A percentile compares a stretch with the other conserved stretches of the same genome.
These are phyloP conservation scores for Nothophoma quercina DNA, from an alignment of 2,329 filamentous ascomycete species.

Conservation along the genomic window DNA sequence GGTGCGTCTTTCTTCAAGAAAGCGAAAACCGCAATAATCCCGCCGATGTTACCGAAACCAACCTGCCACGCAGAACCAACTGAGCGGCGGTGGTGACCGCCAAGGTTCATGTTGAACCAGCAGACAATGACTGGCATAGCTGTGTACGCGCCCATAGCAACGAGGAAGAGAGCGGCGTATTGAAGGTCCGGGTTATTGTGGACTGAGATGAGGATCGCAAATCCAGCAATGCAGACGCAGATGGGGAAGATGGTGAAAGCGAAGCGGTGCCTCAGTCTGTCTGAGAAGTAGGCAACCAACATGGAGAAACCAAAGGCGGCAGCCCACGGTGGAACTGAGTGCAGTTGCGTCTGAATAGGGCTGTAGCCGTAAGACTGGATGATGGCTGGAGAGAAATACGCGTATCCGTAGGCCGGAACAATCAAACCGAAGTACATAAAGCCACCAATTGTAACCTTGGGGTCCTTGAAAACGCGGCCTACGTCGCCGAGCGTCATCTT, in stretches of 20 bases:
- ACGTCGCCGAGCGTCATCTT: conserved; percentile 54
- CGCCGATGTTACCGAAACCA: conserved; percentile 59
- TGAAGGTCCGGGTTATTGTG: conserved; percentile 72
- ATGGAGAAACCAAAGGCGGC: conserved; percentile 82
- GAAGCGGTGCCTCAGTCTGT: conserved; percentile 76
- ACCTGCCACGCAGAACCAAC: conserved; percentile 61
- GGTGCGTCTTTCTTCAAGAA: conserved; percentile 69
- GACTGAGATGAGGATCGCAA: conserved; percentile 75
- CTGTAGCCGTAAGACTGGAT: conserved; percentile 60
- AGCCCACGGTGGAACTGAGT: conserved; percentile 68
- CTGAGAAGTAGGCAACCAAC: conserved; percentile 74
- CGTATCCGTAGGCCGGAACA: conserved; percentile 52
- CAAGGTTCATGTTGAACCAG: conserved; percentile 64
- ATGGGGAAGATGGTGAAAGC: conserved; percentile 75
- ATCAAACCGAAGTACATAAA: conserved; percentile 62
- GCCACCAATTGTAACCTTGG: conserved; percentile 57
- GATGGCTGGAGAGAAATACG: conserved; percentile 59
- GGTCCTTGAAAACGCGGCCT: conserved; percentile 57
- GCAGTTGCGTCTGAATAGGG: conserved; percentile 62
- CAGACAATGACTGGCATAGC: conserved; percentile 84
- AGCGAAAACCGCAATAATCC: conserved; percentile 61
- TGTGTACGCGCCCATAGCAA: conserved; percentile 79
- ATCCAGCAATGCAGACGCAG: conserved; percentile 73
- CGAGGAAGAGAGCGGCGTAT: conserved; percentile 83
- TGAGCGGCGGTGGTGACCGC: conserved; percentile 58